Base-by-base conservation (phyloP, 1,284 basidiomycete genomes). In the Grifola frondosa region DNA sequence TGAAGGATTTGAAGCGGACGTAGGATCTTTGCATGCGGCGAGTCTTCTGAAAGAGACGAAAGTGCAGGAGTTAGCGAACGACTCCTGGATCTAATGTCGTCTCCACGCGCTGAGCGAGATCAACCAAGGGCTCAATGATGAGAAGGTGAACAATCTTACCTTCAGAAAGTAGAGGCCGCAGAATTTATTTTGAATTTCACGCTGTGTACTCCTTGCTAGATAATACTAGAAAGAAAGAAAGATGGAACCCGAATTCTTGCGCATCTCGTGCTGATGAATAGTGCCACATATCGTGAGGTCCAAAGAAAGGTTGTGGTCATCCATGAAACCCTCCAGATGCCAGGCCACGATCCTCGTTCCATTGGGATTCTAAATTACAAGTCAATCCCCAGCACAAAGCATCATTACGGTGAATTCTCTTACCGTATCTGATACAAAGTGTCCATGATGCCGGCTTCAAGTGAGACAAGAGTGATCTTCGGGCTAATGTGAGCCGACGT, bases 271-370 rank as follows among this genome's bases (percentile, higher is more conserved):
- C 50, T 88, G 86, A 63, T 97, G 93, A 31, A 97, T 86, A 0
- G 93, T 94, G 4, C 94, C 94, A 59, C 96, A 98, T 46, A 99
- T 85, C 1, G 96, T 98, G 46, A 95, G 77, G 60, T 93, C 88
- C 47, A 95, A 68, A 0, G 85, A 83, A 22, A 98, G 69, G 8
- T 79, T 68, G 44, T 90, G 81, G 43, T 89, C 91, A 56, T 91
- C 90, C 76, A 97, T 85, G n/a, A 80, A 85, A 65, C 98, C 98
- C 63, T 94, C 88, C 36, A 98, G 78, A 62, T 98, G 94, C 91
- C 93, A 99, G 59, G 95, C 97, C 2, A 88, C 81, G 29, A 98
- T 84, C n/a, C 92, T 80, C 1, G 94, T 97, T 2, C 95, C 95
- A 50, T 97, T 91, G 1, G 96, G 93, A 0, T 95, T 97, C 64